phyloP scores from a whole-genome alignment of 1,284 basidiomycete species.

The Ceratobasidium sp. region DNA sequence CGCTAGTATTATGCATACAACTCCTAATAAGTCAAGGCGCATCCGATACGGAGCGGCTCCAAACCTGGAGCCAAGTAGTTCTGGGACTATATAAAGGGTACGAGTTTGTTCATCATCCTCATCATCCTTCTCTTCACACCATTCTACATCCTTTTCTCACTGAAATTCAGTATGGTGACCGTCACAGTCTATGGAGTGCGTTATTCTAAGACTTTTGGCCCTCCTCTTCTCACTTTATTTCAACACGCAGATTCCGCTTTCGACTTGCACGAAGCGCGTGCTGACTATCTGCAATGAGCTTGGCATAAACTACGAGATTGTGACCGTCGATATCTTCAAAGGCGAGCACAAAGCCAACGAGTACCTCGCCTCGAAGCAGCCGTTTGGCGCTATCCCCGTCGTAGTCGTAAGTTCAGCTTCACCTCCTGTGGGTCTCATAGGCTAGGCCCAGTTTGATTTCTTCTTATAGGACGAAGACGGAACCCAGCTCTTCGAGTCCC shows the following conservation, averaged over 20 bases:
- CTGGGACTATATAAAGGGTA: neutral
- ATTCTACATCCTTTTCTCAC: neutral
- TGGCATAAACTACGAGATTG: slow-evolving; percentile 38
- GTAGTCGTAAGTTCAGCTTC: slow-evolving; percentile 6
- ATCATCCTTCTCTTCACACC: neutral
- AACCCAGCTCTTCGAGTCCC: slow-evolving; percentile 21
- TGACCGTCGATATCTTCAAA: slow-evolving; percentile 34
- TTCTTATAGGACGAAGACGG: slow-evolving; percentile 31
- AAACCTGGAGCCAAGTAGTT: neutral
- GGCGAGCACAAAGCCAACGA: slow-evolving; percentile 40
- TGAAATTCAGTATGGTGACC: slow-evolving; percentile 18
- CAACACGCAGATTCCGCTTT: slow-evolving; percentile 11
- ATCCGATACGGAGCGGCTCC: too few species aligned
- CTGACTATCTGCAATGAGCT: slow-evolving; percentile 41
- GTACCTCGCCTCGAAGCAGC: slow-evolving; percentile 25
- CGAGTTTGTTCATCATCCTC: neutral
- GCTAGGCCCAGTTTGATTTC: neutral
- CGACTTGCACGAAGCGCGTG: slow-evolving; percentile 46
- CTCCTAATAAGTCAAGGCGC: too few species aligned
- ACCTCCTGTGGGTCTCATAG: neutral
- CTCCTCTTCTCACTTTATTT: neutral
- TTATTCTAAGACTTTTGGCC: neutral
- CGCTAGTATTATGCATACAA: neutral
- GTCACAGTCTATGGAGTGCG: slow-evolving; percentile 27
- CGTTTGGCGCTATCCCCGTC: slow-evolving; percentile 44